Evolutionary conservation across 768 basidiomycete genomes (phyloP), one percentile per base, ranked within the genome.

Genomic region (Mycena maculata): DNA sequence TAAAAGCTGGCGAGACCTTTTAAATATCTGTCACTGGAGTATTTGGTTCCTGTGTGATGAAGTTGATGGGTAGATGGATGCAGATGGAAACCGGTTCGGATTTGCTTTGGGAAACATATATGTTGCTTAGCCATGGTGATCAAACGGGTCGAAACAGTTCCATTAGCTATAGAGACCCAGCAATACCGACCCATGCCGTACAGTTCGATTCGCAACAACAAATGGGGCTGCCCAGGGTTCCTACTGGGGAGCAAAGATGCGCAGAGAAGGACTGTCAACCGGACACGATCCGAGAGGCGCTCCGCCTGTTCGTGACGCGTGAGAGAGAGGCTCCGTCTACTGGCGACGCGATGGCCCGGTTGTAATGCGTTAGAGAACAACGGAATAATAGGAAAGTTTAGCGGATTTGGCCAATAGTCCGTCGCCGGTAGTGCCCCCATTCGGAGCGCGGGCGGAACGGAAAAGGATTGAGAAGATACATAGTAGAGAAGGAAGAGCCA

Each of bases 41-140:
- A 44, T 42, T 53, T 62, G 49, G 60, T 61, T 61, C 49, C 39
- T 61, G 23, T 61, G 23, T 39, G 48, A 28, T 28, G 27, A 13
- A 36, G 25, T 9, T 63, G 61, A 63, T 63, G 58, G 45, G 45
- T 33, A 15, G 45, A n/a, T 31, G 31, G n/a, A 63, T 36, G 30
- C 42, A 16, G 54, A 56, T 70, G 64, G 64, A 70, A 39, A 70
- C 68, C 45, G 54, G 50, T 44, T 61, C 58, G 58, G 45, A 16
- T 16, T 48, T 48, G 42, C 54, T 41, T 33, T 36, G 33, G 33
- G 33, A 36, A 23, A 27, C 22, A 48, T 44, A 50, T 50, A 53
- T 52, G 33, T 54, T 63, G 36, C 42, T 36, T 42, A 53, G 60
- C 33, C 52, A 54, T 41, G 60, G 49, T 27, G 28, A 61, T 61